Evolutionary conservation across 441 rosid genomes (phyloP).

Genomic region (Euphorbia schlechtendalii): DNA sequence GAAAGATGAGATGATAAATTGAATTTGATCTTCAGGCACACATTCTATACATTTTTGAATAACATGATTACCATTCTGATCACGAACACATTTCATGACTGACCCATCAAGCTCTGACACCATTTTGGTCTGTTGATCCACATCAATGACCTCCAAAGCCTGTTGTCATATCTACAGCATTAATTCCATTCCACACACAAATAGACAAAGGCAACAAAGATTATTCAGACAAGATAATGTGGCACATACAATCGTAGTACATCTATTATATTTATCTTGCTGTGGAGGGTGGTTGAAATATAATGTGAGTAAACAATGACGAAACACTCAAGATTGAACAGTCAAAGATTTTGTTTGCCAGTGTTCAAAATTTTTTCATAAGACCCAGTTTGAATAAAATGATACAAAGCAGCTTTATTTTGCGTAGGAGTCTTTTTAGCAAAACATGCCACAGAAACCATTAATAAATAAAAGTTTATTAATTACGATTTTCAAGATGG

Average conservation of each 20-base stretch:
- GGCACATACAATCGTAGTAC: not conserved
- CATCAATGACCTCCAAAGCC: constrained; percentile 86
- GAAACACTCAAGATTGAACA: not conserved
- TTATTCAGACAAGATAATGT: not conserved
- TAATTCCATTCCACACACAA: constrained; percentile 16
- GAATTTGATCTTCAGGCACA: constrained; percentile 69
- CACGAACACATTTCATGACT: constrained; percentile 82
- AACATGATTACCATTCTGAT: constrained; percentile 98
- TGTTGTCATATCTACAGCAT: constrained; percentile 27
- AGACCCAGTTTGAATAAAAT: not conserved
- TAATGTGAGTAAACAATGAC: not conserved
- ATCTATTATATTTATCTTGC: not conserved
- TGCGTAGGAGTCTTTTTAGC: not conserved
- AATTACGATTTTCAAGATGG: not conserved
- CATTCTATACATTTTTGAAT: constrained; percentile 91
- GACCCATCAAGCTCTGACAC: constrained; percentile 87
- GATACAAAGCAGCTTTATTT: not conserved
- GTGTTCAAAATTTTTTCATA: not conserved
- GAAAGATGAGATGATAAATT: constrained; percentile 72
- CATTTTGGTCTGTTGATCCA: constrained; percentile 63
- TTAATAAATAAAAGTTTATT: not conserved
- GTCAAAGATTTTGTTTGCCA: not conserved
- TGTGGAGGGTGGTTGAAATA: not conserved
- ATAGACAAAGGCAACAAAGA: constrained; percentile 2
- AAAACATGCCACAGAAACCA: not conserved